Base-by-base conservation (phyloP, 345 rosid species). In the Anacardium occidentale region DNA sequence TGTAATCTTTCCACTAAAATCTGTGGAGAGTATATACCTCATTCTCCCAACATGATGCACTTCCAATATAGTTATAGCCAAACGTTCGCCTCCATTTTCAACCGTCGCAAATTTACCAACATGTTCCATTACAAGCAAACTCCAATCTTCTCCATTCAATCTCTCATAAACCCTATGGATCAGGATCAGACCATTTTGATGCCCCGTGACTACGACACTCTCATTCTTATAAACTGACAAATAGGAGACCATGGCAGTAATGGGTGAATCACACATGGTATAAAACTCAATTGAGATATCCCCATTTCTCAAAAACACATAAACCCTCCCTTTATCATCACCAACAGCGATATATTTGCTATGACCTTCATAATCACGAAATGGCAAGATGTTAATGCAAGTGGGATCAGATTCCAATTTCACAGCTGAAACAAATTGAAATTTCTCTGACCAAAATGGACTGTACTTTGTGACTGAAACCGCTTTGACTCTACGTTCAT, bases 331-430 rank as follows among this genome's bases (percentile, higher is more conserved):
- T 73, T 75, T 83, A 40, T 87, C 88, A 82, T 95, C 97, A 7
- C 99, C 99, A 64, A 95, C 85, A 24, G 94, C 94, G 44, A 92
- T 84, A 74, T 95, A 95, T 88, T 88, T 95, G 73, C 91, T 84
- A 25, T 86, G 80, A 68, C 99, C 98, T 76, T 91, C 94, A 47
- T 68, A 78, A 82, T 92, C 98, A 57, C 88, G 85, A 72, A 86
- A 91, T 0, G 98, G 99, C 74, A 95, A 83, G 63, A 92, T 87
- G 68, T 83, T 86, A 50, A 89, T 70, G 80, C 91, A 88, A 0
- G 91, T 85, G 0, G 93, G 88, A 59, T 83, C 86, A 18, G 90
- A 87, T 73, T 84, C 85, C 61, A 95, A 73, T 48, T 87, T 92
- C 85, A 95, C 94, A 68, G 98, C 97, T 1, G 97, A 92, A 34